These are phyloP conservation scores for Geopyxis carbonaria DNA, from an alignment of 495 filamentous ascomycete species.

Conservation along the genomic window DNA sequence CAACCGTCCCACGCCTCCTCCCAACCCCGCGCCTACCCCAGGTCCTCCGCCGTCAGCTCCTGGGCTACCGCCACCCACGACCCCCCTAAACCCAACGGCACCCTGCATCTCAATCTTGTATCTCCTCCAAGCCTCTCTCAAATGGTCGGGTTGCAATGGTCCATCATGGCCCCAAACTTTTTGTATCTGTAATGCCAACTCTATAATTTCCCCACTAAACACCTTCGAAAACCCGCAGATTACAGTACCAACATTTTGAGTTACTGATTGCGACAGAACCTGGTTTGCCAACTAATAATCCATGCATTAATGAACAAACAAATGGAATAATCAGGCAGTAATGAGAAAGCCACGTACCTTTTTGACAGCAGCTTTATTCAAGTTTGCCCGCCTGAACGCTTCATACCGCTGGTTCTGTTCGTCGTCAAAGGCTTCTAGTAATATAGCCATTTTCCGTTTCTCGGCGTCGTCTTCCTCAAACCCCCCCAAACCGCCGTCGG, in stretches of 20 bases:
- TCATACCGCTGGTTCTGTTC: conserved; percentile 48
- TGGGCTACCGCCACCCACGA: conserved; percentile 30
- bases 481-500: conserved; percentile 34
- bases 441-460: conserved; percentile 40
- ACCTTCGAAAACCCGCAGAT: conserved; percentile 57
- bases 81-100: conserved; percentile 37
- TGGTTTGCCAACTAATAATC: conserved; percentile 42
- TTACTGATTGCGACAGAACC: conserved; percentile 54
- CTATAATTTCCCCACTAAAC: conserved; percentile 53
- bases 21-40: conserved; percentile 16
- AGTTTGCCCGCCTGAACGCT: conserved; percentile 45
- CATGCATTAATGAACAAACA: too few relatives aligned
- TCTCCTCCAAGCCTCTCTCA: conserved; percentile 52
- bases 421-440: conserved; percentile 44
- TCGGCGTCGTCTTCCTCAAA: conserved; percentile 38
- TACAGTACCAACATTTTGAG: conserved; percentile 46
- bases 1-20: conserved; percentile 21
- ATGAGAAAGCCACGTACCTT: conserved; percentile 23
- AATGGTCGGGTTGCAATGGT: conserved; percentile 50
- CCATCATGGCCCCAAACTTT: conserved; percentile 45
- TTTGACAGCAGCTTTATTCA: conserved; percentile 43
- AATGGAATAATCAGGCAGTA: too few relatives aligned
- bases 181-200: conserved; percentile 53
- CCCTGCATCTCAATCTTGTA: conserved; percentile 44
- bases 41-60: conserved; percentile 26